Evolutionary conservation across 192 early-diverging fungal species (phyloP).

Genomic region (Backusella parvicylindrica): DNA sequence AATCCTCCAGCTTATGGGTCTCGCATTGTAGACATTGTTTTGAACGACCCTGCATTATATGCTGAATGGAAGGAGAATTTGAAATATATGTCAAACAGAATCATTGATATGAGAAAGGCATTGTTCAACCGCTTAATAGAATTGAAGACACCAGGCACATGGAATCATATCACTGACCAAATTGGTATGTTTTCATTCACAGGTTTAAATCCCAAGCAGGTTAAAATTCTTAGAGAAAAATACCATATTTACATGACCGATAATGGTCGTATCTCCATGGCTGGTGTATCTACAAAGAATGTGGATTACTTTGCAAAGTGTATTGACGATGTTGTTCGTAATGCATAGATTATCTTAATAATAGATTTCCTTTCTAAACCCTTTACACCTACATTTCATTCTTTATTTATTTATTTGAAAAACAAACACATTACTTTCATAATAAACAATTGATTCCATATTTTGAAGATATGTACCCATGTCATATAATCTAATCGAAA

Average conservation of each 20-base stretch:
- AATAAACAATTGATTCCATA: not conserved
- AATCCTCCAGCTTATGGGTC: slow-evolving; percentile 91
- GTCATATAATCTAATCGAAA: not conserved
- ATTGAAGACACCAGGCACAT: slow-evolving; percentile 86
- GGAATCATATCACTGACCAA: slow-evolving; percentile 94
- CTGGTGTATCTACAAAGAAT: slow-evolving; percentile 87
- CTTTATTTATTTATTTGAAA: not conserved
- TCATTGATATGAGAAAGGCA: slow-evolving; percentile 81
- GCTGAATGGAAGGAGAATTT: slow-evolving; percentile 81
- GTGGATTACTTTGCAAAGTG: slow-evolving; percentile 85
- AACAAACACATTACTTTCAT: not conserved
- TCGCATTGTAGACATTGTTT: slow-evolving; percentile 76
- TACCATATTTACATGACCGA: slow-evolving; percentile 94
- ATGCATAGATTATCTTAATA: slow-evolving; percentile 28
- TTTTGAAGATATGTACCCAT: not conserved
- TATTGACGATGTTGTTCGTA: slow-evolving; percentile 89
- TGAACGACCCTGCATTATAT: slow-evolving; percentile 77
- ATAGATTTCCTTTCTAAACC: not conserved
- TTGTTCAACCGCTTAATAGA: slow-evolving; percentile 62
- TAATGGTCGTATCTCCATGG: slow-evolving; percentile 96
- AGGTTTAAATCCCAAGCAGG: slow-evolving; percentile 68
- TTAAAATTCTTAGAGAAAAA: slow-evolving; percentile 74
- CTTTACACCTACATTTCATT: not conserved
- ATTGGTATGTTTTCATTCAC: slow-evolving; percentile 99
- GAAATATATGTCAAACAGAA: slow-evolving; percentile 84